Evolutionary conservation across 2,329 filamentous ascomycete genomes (phyloP), one percentile per base, ranked within the genome.

Genomic region (Fusarium paranaense): DNA sequence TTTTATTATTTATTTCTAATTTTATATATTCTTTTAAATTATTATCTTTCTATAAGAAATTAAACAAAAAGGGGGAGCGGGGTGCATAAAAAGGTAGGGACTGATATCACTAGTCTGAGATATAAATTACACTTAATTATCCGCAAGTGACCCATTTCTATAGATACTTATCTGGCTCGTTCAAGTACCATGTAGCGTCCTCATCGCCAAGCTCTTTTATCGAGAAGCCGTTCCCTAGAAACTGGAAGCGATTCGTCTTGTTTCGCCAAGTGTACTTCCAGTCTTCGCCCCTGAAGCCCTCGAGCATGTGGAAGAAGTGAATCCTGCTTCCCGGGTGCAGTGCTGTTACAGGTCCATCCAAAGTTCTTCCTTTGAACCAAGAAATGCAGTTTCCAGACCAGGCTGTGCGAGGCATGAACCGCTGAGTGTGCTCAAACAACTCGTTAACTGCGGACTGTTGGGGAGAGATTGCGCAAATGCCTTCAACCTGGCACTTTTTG

Each of bases 261-360:
- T 16, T 60, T 6, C 84, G 81, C 47, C 87, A 86, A 25, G 85
- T 81, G 72, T 87, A 89, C 54, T 89, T 87, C 82, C 84, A 90
- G 73, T 90, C 86, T 77, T 89, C 88, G 20, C 84, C 85, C 42
- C 87, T 81, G 68, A 89, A 85, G 9, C 78, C 76, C 73, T 86
- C 85, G 25, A 90, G 81, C 85, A 88, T 88, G 69, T 87, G 85
- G 77, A 88, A 86, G 78, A 88, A 88, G 75, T 89, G 86, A 61
- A 86, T 81, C 30, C 87, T 81, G 73, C 85, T 87, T 6, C 87
- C 87, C 0, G 87, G 87, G 70, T 89, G 87, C 54, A 89, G 78
- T 4, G 86, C 87, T 7, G 83, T 85, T 25, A 89, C 86, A 1
- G 85, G 84, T 0, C 85, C 87, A 37, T 85, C 80, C 10, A 76